These are phyloP conservation scores for Boehmeria nivea DNA, from an alignment of 306 rosid species.

Conservation along the genomic window DNA sequence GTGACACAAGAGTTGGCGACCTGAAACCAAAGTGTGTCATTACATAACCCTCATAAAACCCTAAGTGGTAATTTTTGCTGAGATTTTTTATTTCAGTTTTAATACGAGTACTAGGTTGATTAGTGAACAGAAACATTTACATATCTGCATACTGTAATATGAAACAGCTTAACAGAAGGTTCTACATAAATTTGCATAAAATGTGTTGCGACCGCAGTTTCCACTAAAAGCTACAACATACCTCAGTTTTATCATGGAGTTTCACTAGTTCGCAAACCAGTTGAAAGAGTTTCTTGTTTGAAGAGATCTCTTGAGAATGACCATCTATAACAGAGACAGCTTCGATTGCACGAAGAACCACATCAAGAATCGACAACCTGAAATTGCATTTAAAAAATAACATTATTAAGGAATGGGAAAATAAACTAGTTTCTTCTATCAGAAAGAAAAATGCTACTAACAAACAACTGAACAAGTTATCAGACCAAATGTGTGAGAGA, in stretches of 20 bases:
- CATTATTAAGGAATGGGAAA: too few relatives aligned
- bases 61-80: not conserved
- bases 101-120: too few relatives aligned
- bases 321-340: constrained; percentile 69
- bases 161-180: too few relatives aligned
- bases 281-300: constrained; percentile 59
- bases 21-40: constrained; percentile 30
- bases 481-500: too few relatives aligned
- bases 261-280: constrained; percentile 51
- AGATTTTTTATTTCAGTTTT: too few relatives aligned
- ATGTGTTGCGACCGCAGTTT: not conserved
- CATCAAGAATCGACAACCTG: constrained; percentile 78
- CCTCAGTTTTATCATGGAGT: constrained; percentile 88
- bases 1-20: constrained; percentile 79
- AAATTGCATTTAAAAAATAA: constrained; percentile 14
- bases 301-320: constrained; percentile 68
- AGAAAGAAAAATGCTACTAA: too few relatives aligned
- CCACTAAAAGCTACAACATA: constrained; percentile 25
- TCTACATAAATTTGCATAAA: too few relatives aligned
- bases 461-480: too few relatives aligned
- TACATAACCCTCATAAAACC: not conserved
- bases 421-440: too few relatives aligned
- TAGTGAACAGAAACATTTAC: not conserved
- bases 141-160: too few relatives aligned
- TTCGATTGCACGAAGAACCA: constrained; percentile 65